Evolutionary conservation across 2,329 filamentous ascomycete genomes (phyloP).

Genomic region (Alternaria sp.): DNA sequence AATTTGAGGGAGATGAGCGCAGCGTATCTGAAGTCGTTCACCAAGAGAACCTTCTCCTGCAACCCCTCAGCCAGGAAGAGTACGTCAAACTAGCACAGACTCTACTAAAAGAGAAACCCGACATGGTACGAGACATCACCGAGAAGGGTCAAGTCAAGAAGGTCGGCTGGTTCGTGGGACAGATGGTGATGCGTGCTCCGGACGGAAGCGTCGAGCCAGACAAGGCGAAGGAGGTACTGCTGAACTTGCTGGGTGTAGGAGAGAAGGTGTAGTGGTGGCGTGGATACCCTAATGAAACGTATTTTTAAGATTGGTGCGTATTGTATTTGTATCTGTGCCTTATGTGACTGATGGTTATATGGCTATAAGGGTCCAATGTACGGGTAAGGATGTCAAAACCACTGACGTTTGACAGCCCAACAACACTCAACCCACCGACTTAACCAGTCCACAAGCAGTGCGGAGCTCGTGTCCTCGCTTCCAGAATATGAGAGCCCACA

Average conservation of each 20-base stretch:
- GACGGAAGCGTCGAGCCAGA: conserved; percentile 68
- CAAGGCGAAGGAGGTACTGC: conserved; percentile 62
- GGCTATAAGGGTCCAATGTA: not conserved
- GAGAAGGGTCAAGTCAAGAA: conserved; percentile 68
- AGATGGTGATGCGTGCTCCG: conserved; percentile 68
- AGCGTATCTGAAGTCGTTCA: conserved; percentile 61
- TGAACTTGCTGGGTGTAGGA: conserved; percentile 51
- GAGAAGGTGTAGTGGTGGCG: not conserved
- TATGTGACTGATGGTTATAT: not conserved
- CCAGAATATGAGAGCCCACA: not conserved
- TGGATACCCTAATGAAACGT: conserved; percentile 6
- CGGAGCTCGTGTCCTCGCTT: not conserved
- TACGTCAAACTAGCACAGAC: conserved; percentile 62
- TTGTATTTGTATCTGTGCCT: not conserved
- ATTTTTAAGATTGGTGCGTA: not conserved
- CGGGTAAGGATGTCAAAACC: not conserved
- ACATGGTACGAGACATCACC: conserved; percentile 65
- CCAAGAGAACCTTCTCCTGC: conserved; percentile 62
- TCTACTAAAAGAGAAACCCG: conserved; percentile 61
- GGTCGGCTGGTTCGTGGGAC: conserved; percentile 70
- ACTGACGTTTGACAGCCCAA: not conserved
- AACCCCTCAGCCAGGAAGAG: conserved; percentile 61
- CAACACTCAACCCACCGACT: not conserved
- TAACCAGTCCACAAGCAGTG: not conserved
- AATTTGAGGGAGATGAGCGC: conserved; percentile 60